Evolutionary conservation across 2,329 filamentous ascomycete genomes (phyloP), one percentile per base, ranked within the genome.

Genomic region (Dactylellina cionopaga): DNA sequence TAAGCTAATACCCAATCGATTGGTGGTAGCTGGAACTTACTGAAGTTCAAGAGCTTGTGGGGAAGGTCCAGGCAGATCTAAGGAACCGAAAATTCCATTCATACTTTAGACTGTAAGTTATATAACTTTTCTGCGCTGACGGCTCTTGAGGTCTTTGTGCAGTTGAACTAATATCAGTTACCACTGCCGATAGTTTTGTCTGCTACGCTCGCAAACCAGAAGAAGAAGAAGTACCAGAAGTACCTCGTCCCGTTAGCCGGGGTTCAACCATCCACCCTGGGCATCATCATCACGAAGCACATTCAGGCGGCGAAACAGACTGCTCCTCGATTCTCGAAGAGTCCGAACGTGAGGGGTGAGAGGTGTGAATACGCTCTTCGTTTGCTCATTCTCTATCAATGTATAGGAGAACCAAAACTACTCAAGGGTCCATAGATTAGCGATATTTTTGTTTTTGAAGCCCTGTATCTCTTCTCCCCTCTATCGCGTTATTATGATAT

Each of bases 81-180:
- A 66, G 69, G 25, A 62, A 74, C 29, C 74, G 46, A 46, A 70
- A 68, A 22, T 59, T 56, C 15, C 58, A 75, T 17, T 44, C 52
- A n/a, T 75, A 75, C 35, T 76, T 58, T 47, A 62, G 73, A 37
- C 63, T 75, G 74, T 75, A 49, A 54, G 71, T 62, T 17, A n/a
- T 17, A 15, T n/a, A n/a, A n/a, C n/a, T n/a, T n/a, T n/a, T n/a
- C n/a, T n/a, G n/a, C n/a, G n/a, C n/a, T 51, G 25, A 51, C 46
- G 9, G 11, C 22, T n/a, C n/a, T n/a, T n/a, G n/a, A n/a, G n/a
- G n/a, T n/a, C n/a, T n/a, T n/a, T n/a, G n/a, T n/a, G n/a, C n/a
- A n/a, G n/a, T n/a, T n/a, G n/a, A n/a, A n/a, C n/a, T n/a, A n/a
- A n/a, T n/a, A n/a, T n/a, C n/a, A n/a, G n/a, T n/a, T n/a, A n/a